Conservation (phyloP, 2,329 filamentous ascomycete genomes). For the Exophiala phaeomuriformis region DNA sequence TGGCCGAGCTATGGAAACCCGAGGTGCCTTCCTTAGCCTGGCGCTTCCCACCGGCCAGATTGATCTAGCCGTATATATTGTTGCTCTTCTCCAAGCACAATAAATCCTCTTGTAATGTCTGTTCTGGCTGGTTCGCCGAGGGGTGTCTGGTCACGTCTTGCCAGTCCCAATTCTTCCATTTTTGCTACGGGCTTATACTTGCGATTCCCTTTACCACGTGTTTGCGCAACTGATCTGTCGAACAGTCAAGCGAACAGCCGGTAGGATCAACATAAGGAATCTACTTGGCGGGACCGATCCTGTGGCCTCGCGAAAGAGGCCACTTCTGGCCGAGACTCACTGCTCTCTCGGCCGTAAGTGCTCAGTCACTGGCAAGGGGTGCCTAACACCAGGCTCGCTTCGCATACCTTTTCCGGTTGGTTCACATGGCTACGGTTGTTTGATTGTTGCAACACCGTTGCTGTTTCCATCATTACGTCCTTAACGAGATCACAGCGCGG, state of each 20-base stretch:
- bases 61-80: too few species aligned
- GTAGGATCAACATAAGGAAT: neutral
- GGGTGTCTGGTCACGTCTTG: too few species aligned
- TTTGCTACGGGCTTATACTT: too few species aligned
- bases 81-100: too few species aligned
- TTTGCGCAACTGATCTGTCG: neutral
- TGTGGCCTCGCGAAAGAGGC: neutral
- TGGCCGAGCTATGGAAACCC: too few species aligned
- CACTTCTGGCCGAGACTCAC: neutral
- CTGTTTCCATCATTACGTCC: constrained; percentile 6
- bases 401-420: constrained; percentile 8
- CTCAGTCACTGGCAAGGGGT: constrained; percentile 1
- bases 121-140: too few species aligned
- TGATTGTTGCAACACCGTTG: neutral
- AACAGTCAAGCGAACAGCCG: neutral
- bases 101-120: too few species aligned
- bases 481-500: constrained; percentile 3
- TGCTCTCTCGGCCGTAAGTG: constrained; percentile 12
- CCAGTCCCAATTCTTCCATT: too few species aligned
- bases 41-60: too few species aligned
- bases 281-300: neutral
- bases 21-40: too few species aligned
- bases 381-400: constrained; percentile 7
- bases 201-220: too few species aligned
- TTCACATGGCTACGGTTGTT: neutral